phyloP scores from a whole-genome alignment of 202 grass and related monocot genomes.

The Schoenoplectus tabernaemontani region DNA sequence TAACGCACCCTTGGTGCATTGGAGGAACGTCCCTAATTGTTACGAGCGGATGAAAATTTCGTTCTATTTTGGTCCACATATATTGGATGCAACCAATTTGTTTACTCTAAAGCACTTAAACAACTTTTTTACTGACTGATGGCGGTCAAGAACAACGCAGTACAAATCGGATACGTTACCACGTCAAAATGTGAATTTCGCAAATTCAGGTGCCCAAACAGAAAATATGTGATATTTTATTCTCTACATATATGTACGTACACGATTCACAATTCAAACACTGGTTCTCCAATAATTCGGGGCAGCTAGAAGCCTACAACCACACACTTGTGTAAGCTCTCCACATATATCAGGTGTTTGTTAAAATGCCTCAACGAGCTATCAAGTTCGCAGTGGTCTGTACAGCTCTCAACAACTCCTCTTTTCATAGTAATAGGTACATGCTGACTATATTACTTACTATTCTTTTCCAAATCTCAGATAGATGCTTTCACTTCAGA shows the following conservation, averaged over 20 bases:
- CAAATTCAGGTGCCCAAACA: background rate
- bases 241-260: background rate
- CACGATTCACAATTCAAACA: background rate
- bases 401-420: background rate
- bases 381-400: conserved; percentile 46
- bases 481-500: conserved; percentile 43
- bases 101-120: background rate
- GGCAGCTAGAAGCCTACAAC: background rate
- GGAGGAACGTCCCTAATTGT: background rate
- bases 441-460: background rate
- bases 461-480: conserved; percentile 20
- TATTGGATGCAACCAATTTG: background rate
- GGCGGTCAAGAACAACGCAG: background rate
- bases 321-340: background rate
- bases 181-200: background rate
- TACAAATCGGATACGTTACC: background rate
- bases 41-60: background rate
- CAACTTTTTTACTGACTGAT: background rate
- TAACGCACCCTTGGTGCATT: background rate
- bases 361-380: conserved; percentile 32
- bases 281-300: background rate
- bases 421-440: background rate
- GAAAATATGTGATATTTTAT: background rate
- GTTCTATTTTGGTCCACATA: background rate
- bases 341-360: conserved; percentile 14